phyloP scores from a whole-genome alignment of 1,284 basidiomycete species.

The Pascua sp. region DNA sequence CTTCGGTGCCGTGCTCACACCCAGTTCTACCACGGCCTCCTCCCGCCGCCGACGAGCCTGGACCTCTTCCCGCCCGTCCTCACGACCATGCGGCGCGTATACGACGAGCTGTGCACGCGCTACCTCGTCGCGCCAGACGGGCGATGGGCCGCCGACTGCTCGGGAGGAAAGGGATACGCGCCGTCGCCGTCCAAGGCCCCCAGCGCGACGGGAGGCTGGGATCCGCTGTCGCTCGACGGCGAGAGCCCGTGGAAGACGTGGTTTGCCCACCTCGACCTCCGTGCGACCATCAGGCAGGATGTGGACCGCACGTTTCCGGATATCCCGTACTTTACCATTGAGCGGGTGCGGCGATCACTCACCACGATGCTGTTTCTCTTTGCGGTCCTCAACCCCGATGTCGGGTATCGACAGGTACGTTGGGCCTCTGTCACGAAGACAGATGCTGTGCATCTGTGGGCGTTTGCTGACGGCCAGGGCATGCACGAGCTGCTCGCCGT shows the following conservation, averaged over 20 bases:
- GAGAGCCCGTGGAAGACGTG: conserved; percentile 87
- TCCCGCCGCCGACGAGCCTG: conserved; percentile 44
- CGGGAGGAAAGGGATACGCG: conserved; percentile 31
- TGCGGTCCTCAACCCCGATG: conserved; percentile 66
- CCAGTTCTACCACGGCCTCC: conserved; percentile 46
- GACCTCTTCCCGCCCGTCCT: conserved; percentile 36
- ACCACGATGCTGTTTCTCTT: conserved; percentile 82
- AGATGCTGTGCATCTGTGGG: no score
- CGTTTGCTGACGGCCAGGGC: conserved; percentile 56
- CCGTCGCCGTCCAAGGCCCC: conserved; percentile 1
- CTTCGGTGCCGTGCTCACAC: background rate
- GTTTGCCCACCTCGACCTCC: conserved; percentile 80
- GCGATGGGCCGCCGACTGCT: conserved; percentile 50
- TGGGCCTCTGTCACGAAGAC: background rate
- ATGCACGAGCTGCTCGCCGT: conserved; percentile 94
- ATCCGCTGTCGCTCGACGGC: conserved; percentile 79
- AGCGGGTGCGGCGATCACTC: conserved; percentile 69
- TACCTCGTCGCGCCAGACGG: conserved; percentile 53
- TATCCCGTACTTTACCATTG: conserved; percentile 74
- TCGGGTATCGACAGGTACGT: conserved; percentile 67
- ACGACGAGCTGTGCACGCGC: conserved; percentile 42
- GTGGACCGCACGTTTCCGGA: conserved; percentile 95
- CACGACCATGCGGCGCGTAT: conserved; percentile 30
- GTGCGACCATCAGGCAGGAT: conserved; percentile 82
- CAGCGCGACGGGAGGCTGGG: conserved; percentile 52